Base-by-base conservation (phyloP, 768 basidiomycete species). In the Dioszegia hungarica region DNA sequence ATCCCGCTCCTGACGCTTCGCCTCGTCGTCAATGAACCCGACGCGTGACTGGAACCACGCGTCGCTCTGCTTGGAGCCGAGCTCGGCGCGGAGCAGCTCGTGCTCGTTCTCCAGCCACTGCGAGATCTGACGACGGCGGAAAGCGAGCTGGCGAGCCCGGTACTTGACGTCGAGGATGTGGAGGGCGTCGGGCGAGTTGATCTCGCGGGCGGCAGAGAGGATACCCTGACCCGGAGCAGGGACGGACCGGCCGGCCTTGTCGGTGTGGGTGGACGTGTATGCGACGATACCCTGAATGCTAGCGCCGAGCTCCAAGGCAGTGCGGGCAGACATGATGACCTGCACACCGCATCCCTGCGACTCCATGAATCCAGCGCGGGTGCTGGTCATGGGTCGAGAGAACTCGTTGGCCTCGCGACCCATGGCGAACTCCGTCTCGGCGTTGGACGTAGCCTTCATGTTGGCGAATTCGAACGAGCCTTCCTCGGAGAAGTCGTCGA, bases 381-480 rank as follows among this genome's bases (percentile, higher is more conserved):
- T 98, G 10, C 87, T 89, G 1, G 94, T 97, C 10, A 94, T 88
- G 15, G 95, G 95, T 56, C 95, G 87, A 43, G 95, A 99, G 88
- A 98, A 93, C 77, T 99, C 95, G 36, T 89, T 91, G 5, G 95
- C 93, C 77, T 99, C 95, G 65, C 95, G 92, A 60, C 95, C 95
- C 88, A 95, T 95, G 3, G 93, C 94, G 71, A 97, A 89, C 77
- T 99, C 95, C 28, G 90, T 90, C 77, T 92, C 90, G 1, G 93
- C 87, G 71, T 94, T 97, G 78, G 88, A 90, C 5, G 95, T 99
- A 0, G 95, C 95, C 78, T 97, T 95, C 95, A 99, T 99, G 81
- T 98, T 97, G 47, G 92, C 95, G 77, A 99, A 99, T 77, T 99
- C 94, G 76, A 86, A 97, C 8, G 94, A 97, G 17, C 94, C 95